Conservation (phyloP, 2,329 filamentous ascomycete genomes). For the Drechslerella coelobrocha region DNA sequence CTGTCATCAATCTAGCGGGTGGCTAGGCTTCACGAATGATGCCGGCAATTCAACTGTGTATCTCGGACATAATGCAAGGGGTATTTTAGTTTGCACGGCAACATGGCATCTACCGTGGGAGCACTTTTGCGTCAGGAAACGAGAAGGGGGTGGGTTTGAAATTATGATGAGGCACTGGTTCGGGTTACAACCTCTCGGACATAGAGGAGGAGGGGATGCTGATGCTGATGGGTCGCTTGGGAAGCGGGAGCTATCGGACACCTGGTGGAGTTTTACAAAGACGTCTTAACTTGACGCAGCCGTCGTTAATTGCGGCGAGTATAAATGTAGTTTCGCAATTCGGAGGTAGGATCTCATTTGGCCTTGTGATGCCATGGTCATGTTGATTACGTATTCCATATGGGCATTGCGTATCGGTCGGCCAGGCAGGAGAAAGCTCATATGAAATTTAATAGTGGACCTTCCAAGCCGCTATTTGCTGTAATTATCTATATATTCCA, state of each 20-base stretch:
- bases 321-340: too few relatives aligned
- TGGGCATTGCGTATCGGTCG: too few relatives aligned
- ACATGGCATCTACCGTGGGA: slow-evolving; percentile 16
- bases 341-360: too few relatives aligned
- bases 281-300: not conserved
- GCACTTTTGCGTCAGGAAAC: slow-evolving; percentile 26
- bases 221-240: not conserved
- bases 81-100: slow-evolving; percentile 18
- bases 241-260: not conserved
- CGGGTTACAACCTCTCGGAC: slow-evolving; percentile 14
- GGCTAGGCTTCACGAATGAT: slow-evolving; percentile 41
- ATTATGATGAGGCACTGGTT: slow-evolving; percentile 32
- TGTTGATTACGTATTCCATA: too few relatives aligned
- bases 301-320: too few relatives aligned
- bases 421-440: too few relatives aligned
- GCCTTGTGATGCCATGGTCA: too few relatives aligned
- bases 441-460: too few relatives aligned
- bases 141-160: slow-evolving; percentile 25
- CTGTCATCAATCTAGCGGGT: slow-evolving; percentile 18
- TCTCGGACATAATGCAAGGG: slow-evolving; percentile 10
- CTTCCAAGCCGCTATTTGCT: too few relatives aligned
- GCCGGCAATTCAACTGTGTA: slow-evolving; percentile 12
- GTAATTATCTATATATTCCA: too few relatives aligned
- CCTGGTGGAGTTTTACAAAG: slow-evolving; percentile 31
- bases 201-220: too few relatives aligned